Evolutionary conservation across 345 rosid species (phyloP), one percentile per base, ranked within the genome.

Genomic region (Ceriops tagal): DNA sequence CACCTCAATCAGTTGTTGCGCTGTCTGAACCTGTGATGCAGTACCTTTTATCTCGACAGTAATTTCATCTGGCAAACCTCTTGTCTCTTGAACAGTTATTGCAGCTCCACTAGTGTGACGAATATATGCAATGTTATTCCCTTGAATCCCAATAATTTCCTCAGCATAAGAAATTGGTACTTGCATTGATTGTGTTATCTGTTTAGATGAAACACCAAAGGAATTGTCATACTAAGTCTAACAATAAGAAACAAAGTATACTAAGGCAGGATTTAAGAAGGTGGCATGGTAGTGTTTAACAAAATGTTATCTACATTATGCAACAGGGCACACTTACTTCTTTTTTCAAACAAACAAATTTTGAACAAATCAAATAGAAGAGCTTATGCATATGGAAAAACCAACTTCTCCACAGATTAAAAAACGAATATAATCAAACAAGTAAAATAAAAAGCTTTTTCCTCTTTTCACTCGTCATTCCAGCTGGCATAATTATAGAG

Each of bases 131-230:
- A 92, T 88, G 73, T 83, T 92, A 66, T 83, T 80, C 61, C 97
- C 97, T 64, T 83, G 86, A 58, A 89, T 61, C 69, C 97, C 95
- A 53, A 91, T 89, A 6, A 91, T 91, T 74, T 92, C 92, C 74
- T 89, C 90, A 11, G 91, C 97, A 79, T 86, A 89, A 20, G 90
- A 79, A 65, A 91, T 77, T 5, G 97, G 96, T 67, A 91, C 83
- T 86, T 89, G 92, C 91, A 91, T 86, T 18, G 87, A 89, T 73
- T 89, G 92, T 70, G 92, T 82, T 66, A 91, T 68, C 97, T 91
- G 77, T 66, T 43, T 15, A 51, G 7, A 24, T 47, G 56, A 51
- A 61, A 46, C 57, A 64, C 11, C 37, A 20, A 21, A 56, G 5
- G 49, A 43, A 11, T 13, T 43, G 49, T 43, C 13, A 43, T 3